Base-by-base conservation (phyloP, 2,329 filamentous ascomycete species). In the Botrytis aclada region DNA sequence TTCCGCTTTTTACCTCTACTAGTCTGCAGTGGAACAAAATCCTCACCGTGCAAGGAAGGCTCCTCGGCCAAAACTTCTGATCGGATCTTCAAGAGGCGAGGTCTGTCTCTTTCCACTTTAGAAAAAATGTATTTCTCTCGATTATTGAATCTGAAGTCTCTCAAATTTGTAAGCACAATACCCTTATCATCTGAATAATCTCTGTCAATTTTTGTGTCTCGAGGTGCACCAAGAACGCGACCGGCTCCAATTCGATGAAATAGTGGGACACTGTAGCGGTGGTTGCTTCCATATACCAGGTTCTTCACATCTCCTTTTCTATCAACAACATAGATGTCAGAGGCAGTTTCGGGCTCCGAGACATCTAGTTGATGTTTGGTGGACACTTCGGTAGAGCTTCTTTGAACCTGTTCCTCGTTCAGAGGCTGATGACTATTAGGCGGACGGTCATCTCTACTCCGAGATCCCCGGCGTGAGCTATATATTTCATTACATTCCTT, bases 251-350 rank as follows among this genome's bases (percentile, higher is more conserved):
- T 84, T 9, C 93, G 90, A 74, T 86, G 86, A 80, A 97, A 98
- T 3, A 82, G 78, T 0, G 94, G 94, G 18, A 97, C 83, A 71
- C 87, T 88, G 76, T 92, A 92, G 51, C 88, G 88, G 80, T 97
- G 90, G 56, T 92, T 86, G 41, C 88, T 87, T 2, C 93, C 93
- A 80, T 95, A 98, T 39, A 87, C 87, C 62, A 92, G 81, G 76
- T 96, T 94, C 65, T 94, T 86, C 7, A 86, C 84, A 78, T 98
- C 95, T 0, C 95, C 95, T 78, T 89, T 90, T 60, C 85, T 88
- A 81, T 98, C 95, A 69, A 93, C 78, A 62, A 88, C 78, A 80
- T 88, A 95, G 5, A 86, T 79, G 56, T 78, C 80, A 66, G 72
- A 69, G 54, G 74, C 61, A 32, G 65, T 51, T 45, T 70, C 69